Conservation (phyloP, 257 asterid genomes). For the Forsythia suspensa region DNA sequence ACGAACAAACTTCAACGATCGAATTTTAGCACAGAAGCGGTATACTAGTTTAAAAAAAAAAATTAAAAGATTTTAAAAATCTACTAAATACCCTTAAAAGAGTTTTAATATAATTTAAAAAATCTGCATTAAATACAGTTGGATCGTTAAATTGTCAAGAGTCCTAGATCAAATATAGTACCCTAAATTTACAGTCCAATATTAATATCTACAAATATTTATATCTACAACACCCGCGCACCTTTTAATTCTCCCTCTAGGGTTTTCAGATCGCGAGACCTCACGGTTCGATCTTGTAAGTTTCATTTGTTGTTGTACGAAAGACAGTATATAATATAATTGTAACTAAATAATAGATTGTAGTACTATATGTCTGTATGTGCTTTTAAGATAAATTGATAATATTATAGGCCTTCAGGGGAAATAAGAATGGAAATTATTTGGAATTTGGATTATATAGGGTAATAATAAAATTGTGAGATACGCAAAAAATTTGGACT, state of each 20-base stretch:
- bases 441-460: conserved; percentile 19
- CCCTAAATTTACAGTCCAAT: no score
- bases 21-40: no score
- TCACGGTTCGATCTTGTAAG: conserved; percentile 25
- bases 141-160: no score
- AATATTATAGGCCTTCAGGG: background rate
- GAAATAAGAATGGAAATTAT: conserved; percentile 18
- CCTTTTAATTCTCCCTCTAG: conserved; percentile 25
- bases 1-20: no score
- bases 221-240: conserved; percentile 6
- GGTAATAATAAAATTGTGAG: conserved; percentile 9
- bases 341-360: background rate
- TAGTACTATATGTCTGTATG: conserved; percentile 12
- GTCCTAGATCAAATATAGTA: no score
- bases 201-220: no score
- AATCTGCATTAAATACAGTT: no score
- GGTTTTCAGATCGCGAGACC: conserved; percentile 23
- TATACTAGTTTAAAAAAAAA: no score
- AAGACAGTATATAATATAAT: background rate
- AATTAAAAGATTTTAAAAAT: no score
- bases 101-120: no score
- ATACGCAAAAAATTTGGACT: background rate
- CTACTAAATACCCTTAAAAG: no score
- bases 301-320: conserved; percentile 11
- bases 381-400: background rate